phyloP scores from a whole-genome alignment of 179 eudicot genomes.

The Actinidia arguta region DNA sequence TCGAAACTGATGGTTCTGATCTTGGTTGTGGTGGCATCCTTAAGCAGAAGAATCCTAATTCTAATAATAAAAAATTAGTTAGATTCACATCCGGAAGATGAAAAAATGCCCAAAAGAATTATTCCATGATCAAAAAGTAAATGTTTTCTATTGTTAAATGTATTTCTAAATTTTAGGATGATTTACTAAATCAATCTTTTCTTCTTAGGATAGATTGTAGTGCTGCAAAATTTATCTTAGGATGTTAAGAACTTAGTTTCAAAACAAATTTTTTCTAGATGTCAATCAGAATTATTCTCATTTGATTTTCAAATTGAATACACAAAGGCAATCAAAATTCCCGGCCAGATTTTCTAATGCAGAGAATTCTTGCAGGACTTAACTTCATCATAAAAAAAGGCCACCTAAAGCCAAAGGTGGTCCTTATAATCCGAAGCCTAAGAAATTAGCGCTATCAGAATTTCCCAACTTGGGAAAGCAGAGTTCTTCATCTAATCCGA shows the following conservation, averaged over 20 bases:
- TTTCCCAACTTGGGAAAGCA: no score
- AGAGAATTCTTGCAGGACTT: no score
- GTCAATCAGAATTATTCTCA: background rate
- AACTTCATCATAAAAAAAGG: no score
- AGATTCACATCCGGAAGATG: constrained; percentile 8
- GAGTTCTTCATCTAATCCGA: no score
- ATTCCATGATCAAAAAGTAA: constrained; percentile 22
- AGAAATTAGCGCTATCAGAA: no score
- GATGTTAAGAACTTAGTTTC: background rate
- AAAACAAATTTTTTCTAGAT: constrained; percentile 14
- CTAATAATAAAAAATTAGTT: background rate
- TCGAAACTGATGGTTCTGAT: constrained; percentile 3
- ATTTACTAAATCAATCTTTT: constrained; percentile 22
- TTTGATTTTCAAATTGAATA: constrained; percentile 20
- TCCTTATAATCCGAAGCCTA: no score
- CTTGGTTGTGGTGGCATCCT: constrained; percentile 9
- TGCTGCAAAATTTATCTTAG: constrained; percentile 3
- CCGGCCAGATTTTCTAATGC: no score
- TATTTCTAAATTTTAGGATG: no score
- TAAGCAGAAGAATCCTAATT: background rate
- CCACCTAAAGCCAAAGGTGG: no score
- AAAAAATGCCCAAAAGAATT: constrained; percentile 13
- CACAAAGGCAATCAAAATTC: background rate
- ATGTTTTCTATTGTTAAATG: constrained; percentile 22
- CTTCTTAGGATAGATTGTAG: background rate